phyloP scores from a whole-genome alignment of 73 alveolate genomes.

The Breviolum minutum region DNA sequence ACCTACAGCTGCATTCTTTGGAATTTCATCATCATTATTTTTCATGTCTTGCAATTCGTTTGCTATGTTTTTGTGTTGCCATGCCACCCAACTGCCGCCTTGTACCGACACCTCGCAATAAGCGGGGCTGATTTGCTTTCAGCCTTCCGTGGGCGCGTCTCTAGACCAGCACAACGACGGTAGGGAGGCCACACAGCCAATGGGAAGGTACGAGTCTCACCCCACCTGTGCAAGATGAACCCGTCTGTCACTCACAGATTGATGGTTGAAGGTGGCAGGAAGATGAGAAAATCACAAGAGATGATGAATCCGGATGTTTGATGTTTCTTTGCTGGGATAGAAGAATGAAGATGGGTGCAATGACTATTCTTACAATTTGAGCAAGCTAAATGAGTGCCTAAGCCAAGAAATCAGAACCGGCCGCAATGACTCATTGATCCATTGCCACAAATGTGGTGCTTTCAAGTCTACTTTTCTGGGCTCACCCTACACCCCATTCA shows the following conservation, averaged over 20 bases:
- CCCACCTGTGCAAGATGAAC: constrained; percentile 10
- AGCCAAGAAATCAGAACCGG: too few relatives aligned
- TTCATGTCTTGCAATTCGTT: background rate
- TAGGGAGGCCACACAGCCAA: constrained; percentile 85
- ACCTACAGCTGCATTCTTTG: too few relatives aligned
- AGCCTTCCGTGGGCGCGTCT: constrained; percentile 6
- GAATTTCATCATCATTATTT: background rate
- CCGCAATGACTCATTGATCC: too few relatives aligned
- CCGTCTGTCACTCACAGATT: background rate
- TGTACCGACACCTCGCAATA: constrained; percentile 49
- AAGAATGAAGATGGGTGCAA: too few relatives aligned
- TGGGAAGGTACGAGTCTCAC: constrained; percentile 47
- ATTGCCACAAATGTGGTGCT: too few relatives aligned
- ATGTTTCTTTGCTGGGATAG: background rate
- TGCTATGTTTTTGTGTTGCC: too few relatives aligned
- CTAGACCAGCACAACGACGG: constrained; percentile 51
- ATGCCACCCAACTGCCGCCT: background rate
- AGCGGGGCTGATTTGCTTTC: constrained; percentile 81
- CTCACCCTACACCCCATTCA: too few relatives aligned
- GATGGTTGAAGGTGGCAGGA: background rate
- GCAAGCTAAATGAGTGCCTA: background rate
- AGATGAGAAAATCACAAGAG: too few relatives aligned
- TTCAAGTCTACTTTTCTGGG: too few relatives aligned
- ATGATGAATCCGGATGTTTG: background rate
- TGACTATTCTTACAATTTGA: too few relatives aligned